phyloP scores from a whole-genome alignment of 768 basidiomycete genomes.

The Paxillus rubicundulus region DNA sequence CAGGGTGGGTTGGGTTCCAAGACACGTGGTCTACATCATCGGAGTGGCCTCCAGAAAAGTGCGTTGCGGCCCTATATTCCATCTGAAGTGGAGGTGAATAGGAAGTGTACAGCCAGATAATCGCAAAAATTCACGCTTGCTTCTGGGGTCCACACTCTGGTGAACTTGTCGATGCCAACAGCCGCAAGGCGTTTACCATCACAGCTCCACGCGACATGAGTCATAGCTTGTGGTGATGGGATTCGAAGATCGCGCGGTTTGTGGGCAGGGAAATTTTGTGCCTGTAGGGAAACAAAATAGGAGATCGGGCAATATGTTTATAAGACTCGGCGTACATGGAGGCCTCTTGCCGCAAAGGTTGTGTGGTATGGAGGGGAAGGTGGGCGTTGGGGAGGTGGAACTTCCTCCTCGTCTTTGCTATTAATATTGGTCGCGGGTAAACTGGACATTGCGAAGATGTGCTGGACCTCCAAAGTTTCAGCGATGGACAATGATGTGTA shows the following conservation, averaged over 20 bases:
- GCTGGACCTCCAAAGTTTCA: neutral
- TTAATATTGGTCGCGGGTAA: slow-evolving; percentile 18
- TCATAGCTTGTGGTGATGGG: slow-evolving; percentile 61
- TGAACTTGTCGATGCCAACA: slow-evolving; percentile 79
- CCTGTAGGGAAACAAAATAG: slow-evolving; percentile 39
- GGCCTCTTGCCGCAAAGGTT: slow-evolving; percentile 64
- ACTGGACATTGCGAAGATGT: slow-evolving; percentile 21
- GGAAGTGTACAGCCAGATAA: neutral
- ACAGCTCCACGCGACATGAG: slow-evolving; percentile 80
- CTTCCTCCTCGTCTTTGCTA: slow-evolving; percentile 55
- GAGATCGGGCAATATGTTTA: slow-evolving; percentile 7
- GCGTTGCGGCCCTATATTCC: slow-evolving; percentile 63
- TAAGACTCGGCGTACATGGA: slow-evolving; percentile 55
- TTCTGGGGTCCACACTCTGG: slow-evolving; percentile 75
- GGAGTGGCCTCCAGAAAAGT: slow-evolving; percentile 67
- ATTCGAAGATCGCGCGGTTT: slow-evolving; percentile 74
- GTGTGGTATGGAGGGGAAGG: slow-evolving; percentile 73
- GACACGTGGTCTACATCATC: slow-evolving; percentile 82
- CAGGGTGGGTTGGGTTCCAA: slow-evolving; percentile 85
- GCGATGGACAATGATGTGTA: slow-evolving; percentile 2
- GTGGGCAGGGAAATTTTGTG: slow-evolving; percentile 77
- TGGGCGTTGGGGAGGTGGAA: slow-evolving; percentile 54
- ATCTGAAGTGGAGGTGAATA: slow-evolving; percentile 42
- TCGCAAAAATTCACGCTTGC: slow-evolving; percentile 58
- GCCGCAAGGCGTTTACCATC: slow-evolving; percentile 79